phyloP scores from a whole-genome alignment of 306 rosid species.

The Dicorynia guianensis region DNA sequence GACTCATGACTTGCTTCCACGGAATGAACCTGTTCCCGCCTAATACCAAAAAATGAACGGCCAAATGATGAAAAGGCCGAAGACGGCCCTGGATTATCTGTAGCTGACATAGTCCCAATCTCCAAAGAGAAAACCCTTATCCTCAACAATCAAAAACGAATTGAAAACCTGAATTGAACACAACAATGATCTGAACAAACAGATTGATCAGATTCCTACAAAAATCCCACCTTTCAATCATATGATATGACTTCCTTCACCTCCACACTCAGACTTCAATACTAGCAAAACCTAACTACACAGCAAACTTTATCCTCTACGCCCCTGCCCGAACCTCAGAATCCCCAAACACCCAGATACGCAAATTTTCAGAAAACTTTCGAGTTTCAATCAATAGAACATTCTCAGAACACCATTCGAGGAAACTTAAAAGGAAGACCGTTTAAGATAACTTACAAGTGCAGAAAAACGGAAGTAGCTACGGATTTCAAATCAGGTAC shows the following conservation, averaged over 20 bases:
- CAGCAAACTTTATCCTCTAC: constrained; percentile 19
- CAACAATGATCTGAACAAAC: constrained; percentile 34
- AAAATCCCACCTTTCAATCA: constrained; percentile 35
- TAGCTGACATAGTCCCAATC: constrained; percentile 59
- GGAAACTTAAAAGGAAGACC: not conserved
- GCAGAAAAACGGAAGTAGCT: constrained; percentile 48
- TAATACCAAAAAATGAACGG: constrained; percentile 65
- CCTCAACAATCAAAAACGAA: constrained; percentile 32
- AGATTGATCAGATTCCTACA: constrained; percentile 44
- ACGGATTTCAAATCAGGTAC: constrained; percentile 19
- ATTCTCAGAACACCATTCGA: not conserved
- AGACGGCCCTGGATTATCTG: constrained; percentile 62
- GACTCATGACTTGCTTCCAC: constrained; percentile 61
- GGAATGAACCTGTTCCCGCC: constrained; percentile 74
- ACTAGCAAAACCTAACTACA: constrained; percentile 32
- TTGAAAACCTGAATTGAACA: constrained; percentile 19
- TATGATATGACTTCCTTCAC: not conserved
- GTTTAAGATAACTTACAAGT: not conserved
- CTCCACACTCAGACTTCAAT: constrained; percentile 14
- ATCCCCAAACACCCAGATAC: constrained; percentile 46
- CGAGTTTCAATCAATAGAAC: constrained; percentile 23
- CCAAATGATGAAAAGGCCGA: constrained; percentile 63
- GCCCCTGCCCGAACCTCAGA: constrained; percentile 4
- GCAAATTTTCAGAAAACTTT: constrained; percentile 4
- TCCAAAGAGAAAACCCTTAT: constrained; percentile 38